Evolutionary conservation across 2,329 filamentous ascomycete species (phyloP).

Genomic region (Elsinoe arachidis): DNA sequence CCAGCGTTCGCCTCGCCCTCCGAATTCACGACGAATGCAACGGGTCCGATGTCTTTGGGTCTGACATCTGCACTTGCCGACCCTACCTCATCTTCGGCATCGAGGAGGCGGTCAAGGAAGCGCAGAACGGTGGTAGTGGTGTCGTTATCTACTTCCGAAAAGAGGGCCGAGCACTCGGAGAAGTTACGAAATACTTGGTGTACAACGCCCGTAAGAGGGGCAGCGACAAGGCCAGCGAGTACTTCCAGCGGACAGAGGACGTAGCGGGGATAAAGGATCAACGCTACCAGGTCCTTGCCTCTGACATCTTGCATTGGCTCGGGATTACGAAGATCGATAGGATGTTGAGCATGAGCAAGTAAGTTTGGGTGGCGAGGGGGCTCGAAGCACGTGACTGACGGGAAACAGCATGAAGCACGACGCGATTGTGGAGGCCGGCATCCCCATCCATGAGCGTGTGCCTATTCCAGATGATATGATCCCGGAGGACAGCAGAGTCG

Average conservation of each 20-base stretch:
- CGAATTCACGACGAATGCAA: conserved; percentile 88
- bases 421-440: conserved; percentile 76
- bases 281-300: conserved; percentile 98
- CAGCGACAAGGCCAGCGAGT: conserved; percentile 72
- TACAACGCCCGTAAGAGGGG: conserved; percentile 76
- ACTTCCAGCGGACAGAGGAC: conserved; percentile 96
- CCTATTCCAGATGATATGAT: conserved; percentile 92
- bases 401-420: conserved; percentile 72
- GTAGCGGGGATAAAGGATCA: conserved; percentile 94
- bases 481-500: conserved; percentile 88
- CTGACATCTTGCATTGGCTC: conserved; percentile 85
- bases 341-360: conserved; percentile 98
- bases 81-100: conserved; percentile 96
- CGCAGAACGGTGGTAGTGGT: conserved; percentile 84
- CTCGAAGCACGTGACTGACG: conserved; percentile 4
- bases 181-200: conserved; percentile 84
- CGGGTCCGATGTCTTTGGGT: conserved; percentile 93
- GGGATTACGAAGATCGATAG: conserved; percentile 97
- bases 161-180: conserved; percentile 85
- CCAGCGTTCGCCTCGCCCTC: conserved; percentile 69
- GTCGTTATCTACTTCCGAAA: conserved; percentile 99
- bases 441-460: conserved; percentile 80
- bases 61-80: conserved; percentile 93
- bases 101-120: conserved; percentile 94
- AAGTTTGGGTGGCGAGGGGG: conserved; percentile 27